Conservation (phyloP, 495 filamentous ascomycete genomes). For the Aspergillus coremiiformis region DNA sequence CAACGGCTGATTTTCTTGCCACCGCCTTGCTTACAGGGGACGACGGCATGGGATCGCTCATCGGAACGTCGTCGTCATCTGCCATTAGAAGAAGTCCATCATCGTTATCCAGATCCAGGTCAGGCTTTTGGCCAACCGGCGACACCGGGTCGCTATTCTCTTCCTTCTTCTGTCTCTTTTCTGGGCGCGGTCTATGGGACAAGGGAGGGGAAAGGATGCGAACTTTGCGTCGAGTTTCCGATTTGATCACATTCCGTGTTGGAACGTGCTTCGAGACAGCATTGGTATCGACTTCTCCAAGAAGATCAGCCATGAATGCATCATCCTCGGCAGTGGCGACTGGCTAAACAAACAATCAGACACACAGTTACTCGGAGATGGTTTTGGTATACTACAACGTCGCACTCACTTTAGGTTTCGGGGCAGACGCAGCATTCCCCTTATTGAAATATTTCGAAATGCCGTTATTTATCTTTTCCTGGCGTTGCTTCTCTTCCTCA, state of each 20-base stretch:
- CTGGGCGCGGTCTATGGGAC: constrained; percentile 39
- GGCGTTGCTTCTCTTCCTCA: constrained; percentile 79
- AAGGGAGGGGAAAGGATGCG: constrained; percentile 72
- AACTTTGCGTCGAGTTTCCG: constrained; percentile 65
- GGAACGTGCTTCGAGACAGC: constrained; percentile 50
- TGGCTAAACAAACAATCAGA: constrained; percentile 21
- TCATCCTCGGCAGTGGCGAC: constrained; percentile 72
- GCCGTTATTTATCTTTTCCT: constrained; percentile 79
- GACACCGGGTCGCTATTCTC: constrained; percentile 35
- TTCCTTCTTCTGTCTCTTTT: constrained; percentile 33
- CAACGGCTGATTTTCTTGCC: constrained; percentile 56
- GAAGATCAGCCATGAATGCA: constrained; percentile 73
- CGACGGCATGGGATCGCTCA: constrained; percentile 81
- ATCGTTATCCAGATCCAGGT: constrained; percentile 38
- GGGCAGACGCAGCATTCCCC: constrained; percentile 51
- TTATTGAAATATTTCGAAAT: constrained; percentile 92
- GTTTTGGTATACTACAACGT: neutral
- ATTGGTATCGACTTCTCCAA: constrained; percentile 85
- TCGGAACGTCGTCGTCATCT: constrained; percentile 60
- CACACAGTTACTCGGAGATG: neutral
- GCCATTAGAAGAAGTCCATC: constrained; percentile 46
- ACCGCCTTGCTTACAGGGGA: constrained; percentile 79
- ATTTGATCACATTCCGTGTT: constrained; percentile 58
- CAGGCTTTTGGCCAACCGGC: constrained; percentile 28
- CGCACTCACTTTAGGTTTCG: constrained; percentile 68